Evolutionary conservation across 2,329 filamentous ascomycete genomes (phyloP).

Genomic region (Chaetothyriales sp.): DNA sequence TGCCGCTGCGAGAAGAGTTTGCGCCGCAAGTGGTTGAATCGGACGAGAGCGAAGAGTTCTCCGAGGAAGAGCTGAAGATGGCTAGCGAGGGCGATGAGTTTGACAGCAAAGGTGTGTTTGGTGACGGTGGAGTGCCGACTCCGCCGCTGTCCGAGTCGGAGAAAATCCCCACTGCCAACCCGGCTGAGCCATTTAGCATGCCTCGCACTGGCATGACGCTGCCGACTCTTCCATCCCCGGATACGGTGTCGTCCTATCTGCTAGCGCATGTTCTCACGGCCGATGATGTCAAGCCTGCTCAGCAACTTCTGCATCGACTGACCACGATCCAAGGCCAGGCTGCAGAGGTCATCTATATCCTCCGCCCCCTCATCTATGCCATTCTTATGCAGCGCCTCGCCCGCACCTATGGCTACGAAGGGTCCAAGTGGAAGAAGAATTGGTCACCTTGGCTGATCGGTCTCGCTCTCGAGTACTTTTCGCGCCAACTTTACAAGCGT

Average conservation of each 20-base stretch:
- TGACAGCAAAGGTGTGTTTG: slow-evolving; percentile 11
- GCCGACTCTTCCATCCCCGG: slow-evolving; percentile 63
- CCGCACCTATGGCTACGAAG: slow-evolving; percentile 25
- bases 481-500: slow-evolving; percentile 64
- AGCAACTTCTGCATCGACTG: slow-evolving; percentile 64
- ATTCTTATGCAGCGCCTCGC: slow-evolving; percentile 51
- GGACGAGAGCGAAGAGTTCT: slow-evolving; percentile 29
- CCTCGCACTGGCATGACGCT: slow-evolving; percentile 80
- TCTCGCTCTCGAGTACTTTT: slow-evolving; percentile 69
- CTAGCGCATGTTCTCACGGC: slow-evolving; percentile 81
- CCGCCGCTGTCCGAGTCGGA: slow-evolving; percentile 15
- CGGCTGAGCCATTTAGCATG: slow-evolving; percentile 65
- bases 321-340: slow-evolving; percentile 57
- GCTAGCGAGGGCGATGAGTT: slow-evolving; percentile 7
- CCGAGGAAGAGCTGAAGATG: slow-evolving; percentile 21
- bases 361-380: slow-evolving; percentile 77
- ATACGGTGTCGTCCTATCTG: slow-evolving; percentile 75
- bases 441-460: slow-evolving; percentile 91
- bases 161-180: slow-evolving; percentile 19
- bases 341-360: slow-evolving; percentile 81
- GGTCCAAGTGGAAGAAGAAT: slow-evolving; percentile 54
- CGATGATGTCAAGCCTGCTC: slow-evolving; percentile 89
- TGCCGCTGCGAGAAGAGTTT: slow-evolving; percentile 66
- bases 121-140: slow-evolving; percentile 14
- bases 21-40: slow-evolving; percentile 41